A percentile compares a stretch with the other conserved stretches of the same genome.
These are phyloP conservation scores for Psilocybe azurescens DNA, from an alignment of 768 basidiomycete genomes.

Conservation along the genomic window DNA sequence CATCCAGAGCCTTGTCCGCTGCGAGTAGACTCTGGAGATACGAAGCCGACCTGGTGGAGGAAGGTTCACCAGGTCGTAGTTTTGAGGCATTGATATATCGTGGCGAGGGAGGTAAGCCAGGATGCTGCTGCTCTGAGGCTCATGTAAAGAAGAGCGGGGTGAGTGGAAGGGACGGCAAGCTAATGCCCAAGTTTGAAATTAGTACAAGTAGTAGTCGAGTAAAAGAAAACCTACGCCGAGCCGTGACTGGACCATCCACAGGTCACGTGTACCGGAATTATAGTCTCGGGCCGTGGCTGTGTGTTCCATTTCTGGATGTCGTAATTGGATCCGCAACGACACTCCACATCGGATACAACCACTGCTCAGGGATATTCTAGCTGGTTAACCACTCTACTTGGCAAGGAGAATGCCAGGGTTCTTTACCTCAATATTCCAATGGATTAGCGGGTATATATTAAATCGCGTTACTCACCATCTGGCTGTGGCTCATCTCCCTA, in stretches of 20 bases:
- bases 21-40: not conserved
- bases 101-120: constrained; percentile 11
- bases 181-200: not conserved
- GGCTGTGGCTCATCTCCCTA: not conserved
- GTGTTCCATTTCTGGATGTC: constrained; percentile 10
- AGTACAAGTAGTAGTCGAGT: too few relatives aligned
- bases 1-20: not conserved
- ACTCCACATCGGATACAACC: not conserved
- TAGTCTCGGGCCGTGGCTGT: not conserved
- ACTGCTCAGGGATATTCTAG: not conserved
- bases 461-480: not conserved
- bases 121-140: not conserved
- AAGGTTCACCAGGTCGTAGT: not conserved
- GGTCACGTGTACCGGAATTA: not conserved
- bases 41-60: not conserved
- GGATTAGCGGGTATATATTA: constrained; percentile 47
- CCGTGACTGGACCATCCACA: not conserved
- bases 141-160: constrained; percentile 5
- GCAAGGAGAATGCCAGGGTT: constrained; percentile 40
- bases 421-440: constrained; percentile 48
- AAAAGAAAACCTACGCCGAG: not conserved
- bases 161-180: not conserved
- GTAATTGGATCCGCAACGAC: constrained; percentile 12
- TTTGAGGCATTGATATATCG: constrained; percentile 9
- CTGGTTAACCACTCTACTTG: not conserved